Evolutionary conservation across 1,284 basidiomycete genomes (phyloP).

Genomic region (Coniferiporia weirii): DNA sequence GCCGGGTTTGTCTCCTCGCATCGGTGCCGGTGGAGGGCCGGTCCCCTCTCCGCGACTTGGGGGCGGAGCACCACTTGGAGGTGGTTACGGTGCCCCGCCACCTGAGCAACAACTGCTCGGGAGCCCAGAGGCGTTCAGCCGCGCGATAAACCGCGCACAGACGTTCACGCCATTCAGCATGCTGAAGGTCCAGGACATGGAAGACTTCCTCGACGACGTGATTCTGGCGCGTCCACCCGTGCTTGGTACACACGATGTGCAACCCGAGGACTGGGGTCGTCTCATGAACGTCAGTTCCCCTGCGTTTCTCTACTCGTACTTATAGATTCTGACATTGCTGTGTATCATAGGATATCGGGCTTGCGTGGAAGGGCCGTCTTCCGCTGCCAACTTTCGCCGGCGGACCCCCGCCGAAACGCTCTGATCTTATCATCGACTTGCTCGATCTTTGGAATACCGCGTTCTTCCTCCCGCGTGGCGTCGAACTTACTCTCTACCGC

Average conservation of each 20-base stretch:
- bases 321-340: slow-evolving; percentile 5
- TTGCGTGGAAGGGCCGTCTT: slow-evolving; percentile 68
- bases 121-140: slow-evolving; percentile 64
- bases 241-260: slow-evolving; percentile 71
- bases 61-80: slow-evolving; percentile 2
- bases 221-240: slow-evolving; percentile 62
- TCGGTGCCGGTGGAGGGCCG: not conserved
- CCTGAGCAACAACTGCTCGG: slow-evolving; percentile 42
- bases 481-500: slow-evolving; percentile 70
- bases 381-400: slow-evolving; percentile 45
- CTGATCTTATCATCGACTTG: slow-evolving; percentile 58
- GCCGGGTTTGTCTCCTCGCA: slow-evolving; percentile 10
- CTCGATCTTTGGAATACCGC: slow-evolving; percentile 71
- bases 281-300: slow-evolving; percentile 55
- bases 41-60: slow-evolving; percentile 15
- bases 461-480: slow-evolving; percentile 65
- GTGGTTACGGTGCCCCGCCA: slow-evolving; percentile 18
- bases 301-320: slow-evolving; percentile 1
- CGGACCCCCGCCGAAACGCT: slow-evolving; percentile 45
- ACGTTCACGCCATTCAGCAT: slow-evolving; percentile 64
- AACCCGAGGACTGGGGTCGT: slow-evolving; percentile 69
- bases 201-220: slow-evolving; percentile 56
- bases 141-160: slow-evolving; percentile 60
- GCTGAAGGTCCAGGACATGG: slow-evolving; percentile 69
- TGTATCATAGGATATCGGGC: slow-evolving; percentile 51